These are phyloP conservation scores for Closterium sp. DNA, from an alignment of 139 green algal species.

Conservation along the genomic window DNA sequence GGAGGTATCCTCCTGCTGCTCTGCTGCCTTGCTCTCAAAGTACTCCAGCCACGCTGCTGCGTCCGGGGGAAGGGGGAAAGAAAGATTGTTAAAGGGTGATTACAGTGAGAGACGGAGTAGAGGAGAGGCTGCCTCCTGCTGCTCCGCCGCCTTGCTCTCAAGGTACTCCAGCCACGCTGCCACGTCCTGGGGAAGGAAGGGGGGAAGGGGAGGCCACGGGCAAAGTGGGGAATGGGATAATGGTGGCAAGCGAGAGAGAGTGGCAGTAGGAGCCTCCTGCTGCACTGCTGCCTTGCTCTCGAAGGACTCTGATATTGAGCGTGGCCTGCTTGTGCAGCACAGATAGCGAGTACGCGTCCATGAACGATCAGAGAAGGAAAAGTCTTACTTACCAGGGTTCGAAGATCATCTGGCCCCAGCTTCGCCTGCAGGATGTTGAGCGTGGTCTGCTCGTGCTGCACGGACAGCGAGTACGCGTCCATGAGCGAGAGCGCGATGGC, in stretches of 20 bases:
- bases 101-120: too few species aligned
- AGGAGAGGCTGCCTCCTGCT: constrained; percentile 14
- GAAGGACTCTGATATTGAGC: constrained; percentile 49
- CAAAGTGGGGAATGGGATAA: too few species aligned
- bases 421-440: constrained; percentile 53
- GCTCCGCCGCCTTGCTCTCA: constrained; percentile 56
- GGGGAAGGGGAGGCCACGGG: neutral
- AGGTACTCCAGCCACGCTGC: constrained; percentile 60
- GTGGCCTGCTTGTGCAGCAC: constrained; percentile 52
- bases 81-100: too few species aligned
- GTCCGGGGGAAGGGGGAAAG: constrained; percentile 20
- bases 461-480: constrained; percentile 55
- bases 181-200: constrained; percentile 37
- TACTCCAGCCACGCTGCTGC: constrained; percentile 50
- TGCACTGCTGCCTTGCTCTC: too few species aligned
- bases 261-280: too few species aligned
- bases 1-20: too few species aligned
- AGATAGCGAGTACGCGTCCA: too few species aligned
- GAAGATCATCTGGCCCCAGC: constrained; percentile 53
- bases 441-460: constrained; percentile 57
- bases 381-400: constrained; percentile 30
- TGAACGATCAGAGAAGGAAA: neutral
- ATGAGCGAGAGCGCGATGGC: constrained; percentile 60
- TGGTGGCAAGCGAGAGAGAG: too few species aligned
- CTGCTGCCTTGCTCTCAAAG: too few species aligned